Evolutionary conservation across 2,329 filamentous ascomycete genomes (phyloP).

Genomic region (Penicillium sp.): DNA sequence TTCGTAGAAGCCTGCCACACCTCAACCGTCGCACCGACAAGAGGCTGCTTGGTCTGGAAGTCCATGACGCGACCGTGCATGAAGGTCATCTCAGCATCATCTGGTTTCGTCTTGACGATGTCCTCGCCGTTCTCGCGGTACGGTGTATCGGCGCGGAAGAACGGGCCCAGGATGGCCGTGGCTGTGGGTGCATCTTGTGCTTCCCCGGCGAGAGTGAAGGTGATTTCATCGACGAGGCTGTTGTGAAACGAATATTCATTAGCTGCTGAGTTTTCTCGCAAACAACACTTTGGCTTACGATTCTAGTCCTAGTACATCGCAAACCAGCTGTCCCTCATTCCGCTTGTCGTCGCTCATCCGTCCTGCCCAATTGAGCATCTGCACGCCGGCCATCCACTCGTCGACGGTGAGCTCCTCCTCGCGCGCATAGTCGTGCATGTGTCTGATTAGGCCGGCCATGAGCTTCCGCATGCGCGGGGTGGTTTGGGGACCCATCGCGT

Average conservation of each 20-base stretch:
- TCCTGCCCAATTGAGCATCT: constrained; percentile 62
- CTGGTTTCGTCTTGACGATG: constrained; percentile 56
- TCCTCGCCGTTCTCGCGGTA: constrained; percentile 66
- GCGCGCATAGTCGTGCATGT: constrained; percentile 60
- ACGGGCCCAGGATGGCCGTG: constrained; percentile 79
- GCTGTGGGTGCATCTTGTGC: constrained; percentile 61
- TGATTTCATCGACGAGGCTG: constrained; percentile 75
- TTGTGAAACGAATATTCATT: neutral
- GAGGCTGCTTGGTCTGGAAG: constrained; percentile 61
- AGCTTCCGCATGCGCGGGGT: constrained; percentile 66
- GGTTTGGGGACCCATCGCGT: constrained; percentile 71
- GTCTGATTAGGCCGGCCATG: constrained; percentile 53
- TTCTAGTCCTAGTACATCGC: constrained; percentile 60
- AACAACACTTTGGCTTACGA: constrained; percentile 42
- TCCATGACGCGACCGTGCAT: constrained; percentile 65
- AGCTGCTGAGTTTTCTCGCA: neutral
- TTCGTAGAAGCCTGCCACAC: constrained; percentile 81
- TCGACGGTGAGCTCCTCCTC: constrained; percentile 60
- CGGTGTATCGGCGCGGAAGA: constrained; percentile 75
- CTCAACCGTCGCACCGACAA: constrained; percentile 67
- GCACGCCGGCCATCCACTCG: constrained; percentile 58
- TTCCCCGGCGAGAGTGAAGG: constrained; percentile 61
- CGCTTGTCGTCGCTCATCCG: constrained; percentile 62
- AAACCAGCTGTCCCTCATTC: constrained; percentile 63
- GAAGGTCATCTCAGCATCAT: constrained; percentile 56